Percentiles rank a stretch among this genome's conserved stretches.
Evolutionary conservation across 1,284 basidiomycete genomes (phyloP).

Genomic region (Ustilago shanxiensis): DNA sequence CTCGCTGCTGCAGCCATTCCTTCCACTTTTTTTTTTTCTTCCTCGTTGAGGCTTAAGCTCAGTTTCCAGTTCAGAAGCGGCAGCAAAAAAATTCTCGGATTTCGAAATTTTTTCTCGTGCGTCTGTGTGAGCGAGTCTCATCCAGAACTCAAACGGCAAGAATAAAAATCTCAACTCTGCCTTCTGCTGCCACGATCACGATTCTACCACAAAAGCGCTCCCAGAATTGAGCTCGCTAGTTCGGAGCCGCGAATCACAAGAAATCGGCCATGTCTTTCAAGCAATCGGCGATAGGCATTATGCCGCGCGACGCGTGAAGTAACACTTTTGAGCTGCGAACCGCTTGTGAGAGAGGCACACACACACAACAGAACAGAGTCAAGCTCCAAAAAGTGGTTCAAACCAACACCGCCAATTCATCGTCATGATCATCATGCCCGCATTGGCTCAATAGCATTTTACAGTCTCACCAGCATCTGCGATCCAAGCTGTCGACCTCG

Average conservation of each 20-base stretch:
- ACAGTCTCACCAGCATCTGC: conserved; percentile 12
- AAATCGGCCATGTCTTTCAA: background rate
- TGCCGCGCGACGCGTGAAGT: conserved; percentile 45
- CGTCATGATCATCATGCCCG: background rate
- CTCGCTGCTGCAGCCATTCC: background rate
- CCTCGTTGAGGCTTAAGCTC: conserved; percentile 9
- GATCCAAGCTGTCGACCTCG: background rate
- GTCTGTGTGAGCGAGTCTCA: conserved; percentile 11
- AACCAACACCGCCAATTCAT: conserved; percentile 27
- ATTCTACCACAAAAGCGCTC: conserved; percentile 8
- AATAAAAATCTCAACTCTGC: too few relatives aligned
- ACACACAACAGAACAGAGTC: too few relatives aligned
- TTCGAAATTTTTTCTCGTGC: conserved; percentile 50
- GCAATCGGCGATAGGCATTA: conserved; percentile 25
- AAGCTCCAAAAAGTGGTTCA: conserved; percentile 20
- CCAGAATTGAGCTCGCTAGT: background rate
- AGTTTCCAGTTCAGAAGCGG: conserved; percentile 23
- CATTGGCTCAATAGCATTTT: conserved; percentile 1
- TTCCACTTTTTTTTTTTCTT: conserved; percentile 27
- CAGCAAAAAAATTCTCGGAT: conserved; percentile 47
- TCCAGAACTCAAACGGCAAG: background rate
- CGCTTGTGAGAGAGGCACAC: background rate
- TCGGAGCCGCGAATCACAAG: background rate
- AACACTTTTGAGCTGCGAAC: conserved; percentile 3
- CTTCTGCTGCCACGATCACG: conserved; percentile 40